phyloP scores from a whole-genome alignment of 2,329 filamentous ascomycete species.

The Phialophora chinensis region DNA sequence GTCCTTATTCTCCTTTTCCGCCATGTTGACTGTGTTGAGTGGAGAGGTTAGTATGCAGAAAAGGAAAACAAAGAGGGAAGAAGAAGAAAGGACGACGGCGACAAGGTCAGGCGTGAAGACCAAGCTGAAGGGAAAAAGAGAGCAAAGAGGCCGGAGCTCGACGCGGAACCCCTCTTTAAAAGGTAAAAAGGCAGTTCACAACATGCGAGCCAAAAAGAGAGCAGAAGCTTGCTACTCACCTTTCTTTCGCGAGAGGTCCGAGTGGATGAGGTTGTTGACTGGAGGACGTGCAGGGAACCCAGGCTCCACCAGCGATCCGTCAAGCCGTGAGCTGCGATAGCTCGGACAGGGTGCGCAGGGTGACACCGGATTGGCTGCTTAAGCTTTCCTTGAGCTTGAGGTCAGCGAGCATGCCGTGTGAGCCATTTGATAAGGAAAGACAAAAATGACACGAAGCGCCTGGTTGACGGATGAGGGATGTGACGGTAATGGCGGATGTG shows the following conservation, averaged over 20 bases:
- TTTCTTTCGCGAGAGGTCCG: slow-evolving; percentile 29
- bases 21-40: slow-evolving; percentile 40
- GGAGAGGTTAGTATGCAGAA: slow-evolving; percentile 40
- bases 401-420: slow-evolving; percentile 41
- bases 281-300: slow-evolving; percentile 35
- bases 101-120: slow-evolving; percentile 40
- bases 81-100: slow-evolving; percentile 36
- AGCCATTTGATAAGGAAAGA: slow-evolving; percentile 40
- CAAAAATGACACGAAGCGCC: slow-evolving; percentile 15
- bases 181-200: slow-evolving; percentile 39
- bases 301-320: slow-evolving; percentile 40
- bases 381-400: slow-evolving; percentile 40
- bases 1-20: slow-evolving; percentile 42
- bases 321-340: slow-evolving; percentile 41
- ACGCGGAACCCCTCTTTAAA: slow-evolving; percentile 41
- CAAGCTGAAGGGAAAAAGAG: slow-evolving; percentile 40
- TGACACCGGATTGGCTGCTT: slow-evolving; percentile 41
- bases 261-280: slow-evolving; percentile 30
- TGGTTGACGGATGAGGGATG: slow-evolving; percentile 20
- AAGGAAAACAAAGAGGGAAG: slow-evolving; percentile 37
- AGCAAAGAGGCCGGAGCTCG: slow-evolving; percentile 33
- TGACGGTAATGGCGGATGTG: slow-evolving; percentile 27
- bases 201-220: slow-evolving; percentile 37
- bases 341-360: slow-evolving; percentile 36
- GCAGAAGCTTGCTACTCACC: slow-evolving; percentile 36